phyloP scores from a whole-genome alignment of 2,329 filamentous ascomycete genomes.

The Aspergillus transmontanensis region DNA sequence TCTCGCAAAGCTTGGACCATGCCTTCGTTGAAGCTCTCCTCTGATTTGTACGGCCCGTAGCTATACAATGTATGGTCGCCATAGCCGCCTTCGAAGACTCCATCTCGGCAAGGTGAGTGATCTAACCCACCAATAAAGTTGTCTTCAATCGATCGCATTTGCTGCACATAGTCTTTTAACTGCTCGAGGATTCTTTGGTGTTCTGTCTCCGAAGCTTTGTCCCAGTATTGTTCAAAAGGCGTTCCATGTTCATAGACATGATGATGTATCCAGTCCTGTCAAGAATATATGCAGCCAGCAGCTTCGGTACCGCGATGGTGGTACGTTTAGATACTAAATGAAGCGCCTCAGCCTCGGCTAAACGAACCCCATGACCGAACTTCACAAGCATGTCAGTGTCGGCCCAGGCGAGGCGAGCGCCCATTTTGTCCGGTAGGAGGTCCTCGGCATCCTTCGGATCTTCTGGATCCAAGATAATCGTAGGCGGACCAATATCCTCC shows the following conservation, averaged over 20 bases:
- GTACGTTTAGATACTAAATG: not conserved
- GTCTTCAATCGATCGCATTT: not conserved
- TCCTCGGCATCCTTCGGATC: not conserved
- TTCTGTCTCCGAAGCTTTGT: not conserved
- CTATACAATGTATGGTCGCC: not conserved
- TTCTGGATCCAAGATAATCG: not conserved
- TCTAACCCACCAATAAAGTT: not conserved
- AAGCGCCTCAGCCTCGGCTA: not conserved
- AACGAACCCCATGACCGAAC: not conserved
- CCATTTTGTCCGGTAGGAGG: not conserved
- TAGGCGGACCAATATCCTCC: not conserved
- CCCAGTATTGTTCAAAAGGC: not conserved
- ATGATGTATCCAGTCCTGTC: not conserved
- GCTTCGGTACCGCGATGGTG: not conserved
- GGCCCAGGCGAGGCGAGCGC: not conserved
- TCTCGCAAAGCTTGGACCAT: not conserved
- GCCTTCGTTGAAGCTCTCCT: not conserved
- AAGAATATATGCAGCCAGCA: not conserved
- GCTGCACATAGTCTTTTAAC: not conserved
- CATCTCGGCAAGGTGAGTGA: not conserved
- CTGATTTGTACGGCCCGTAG: not conserved
- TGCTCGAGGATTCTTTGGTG: not conserved
- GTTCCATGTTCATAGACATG: not conserved
- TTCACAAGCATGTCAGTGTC: not conserved
- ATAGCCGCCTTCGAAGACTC: not conserved